Evolutionary conservation across 2,329 filamentous ascomycete genomes (phyloP).

Genomic region (Didymella keratinophila): DNA sequence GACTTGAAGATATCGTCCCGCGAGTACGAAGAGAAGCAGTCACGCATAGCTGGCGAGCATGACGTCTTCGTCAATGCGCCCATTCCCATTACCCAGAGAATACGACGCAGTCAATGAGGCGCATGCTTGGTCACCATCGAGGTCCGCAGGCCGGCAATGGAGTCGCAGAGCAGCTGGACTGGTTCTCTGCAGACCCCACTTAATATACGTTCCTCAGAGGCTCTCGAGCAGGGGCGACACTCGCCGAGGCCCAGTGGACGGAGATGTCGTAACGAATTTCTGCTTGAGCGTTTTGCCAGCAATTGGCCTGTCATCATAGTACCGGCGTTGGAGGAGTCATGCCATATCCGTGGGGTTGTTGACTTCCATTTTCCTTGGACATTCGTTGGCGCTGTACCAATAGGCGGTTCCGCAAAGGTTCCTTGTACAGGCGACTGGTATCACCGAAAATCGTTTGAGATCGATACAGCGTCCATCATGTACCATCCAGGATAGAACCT

Average conservation of each 20-base stretch:
- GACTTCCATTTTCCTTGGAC: not conserved
- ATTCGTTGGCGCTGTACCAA: not conserved
- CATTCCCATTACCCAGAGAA: slow-evolving; percentile 46
- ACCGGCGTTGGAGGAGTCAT: slow-evolving; percentile 4
- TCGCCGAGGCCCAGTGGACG: not conserved
- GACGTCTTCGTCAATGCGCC: slow-evolving; percentile 52
- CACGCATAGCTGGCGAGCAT: slow-evolving; percentile 46
- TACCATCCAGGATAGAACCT: not conserved
- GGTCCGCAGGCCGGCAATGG: not conserved
- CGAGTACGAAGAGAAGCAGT: slow-evolving; percentile 54
- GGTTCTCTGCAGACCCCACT: not conserved
- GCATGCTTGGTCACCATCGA: not conserved
- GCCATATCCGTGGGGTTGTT: not conserved
- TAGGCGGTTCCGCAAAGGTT: not conserved
- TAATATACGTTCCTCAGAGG: slow-evolving; percentile 1
- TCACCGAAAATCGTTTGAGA: not conserved
- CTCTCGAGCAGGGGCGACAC: not conserved
- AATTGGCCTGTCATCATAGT: slow-evolving; percentile 5
- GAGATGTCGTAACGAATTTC: slow-evolving; percentile 6
- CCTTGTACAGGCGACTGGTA: not conserved
- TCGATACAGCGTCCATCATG: not conserved
- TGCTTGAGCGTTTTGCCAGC: not conserved
- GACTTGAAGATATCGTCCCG: slow-evolving; percentile 52
- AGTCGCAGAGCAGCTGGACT: not conserved
- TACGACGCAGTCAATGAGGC: slow-evolving; percentile 40